Evolutionary conservation across 2,329 filamentous ascomycete species (phyloP), one percentile per base, ranked within the genome.

Genomic region (Dactylella cylindrospora): DNA sequence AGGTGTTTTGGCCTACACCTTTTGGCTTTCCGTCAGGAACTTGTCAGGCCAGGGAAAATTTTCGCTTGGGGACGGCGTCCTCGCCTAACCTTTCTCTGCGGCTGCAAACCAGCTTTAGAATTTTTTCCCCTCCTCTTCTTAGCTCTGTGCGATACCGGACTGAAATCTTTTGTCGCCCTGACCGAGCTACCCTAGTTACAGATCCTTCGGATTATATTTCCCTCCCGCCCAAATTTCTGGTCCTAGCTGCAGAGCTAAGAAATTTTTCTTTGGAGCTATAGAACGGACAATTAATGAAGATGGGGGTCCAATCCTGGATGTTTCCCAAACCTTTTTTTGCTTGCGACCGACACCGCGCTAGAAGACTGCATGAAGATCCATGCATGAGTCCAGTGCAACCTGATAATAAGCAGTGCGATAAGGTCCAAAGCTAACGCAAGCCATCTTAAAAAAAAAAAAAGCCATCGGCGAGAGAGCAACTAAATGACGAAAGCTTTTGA

Each of bases 321-420:
- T 47, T 55, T 39, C 51, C 51, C 38, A 39, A 43, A 28, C 44
- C 40, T 35, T 35, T 35, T 38, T 55, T 50, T 57, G 52, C 44
- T n/a, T n/a, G n/a, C n/a, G n/a, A n/a, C 52, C 52, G 52, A 41
- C 15, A 50, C 43, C 38, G 41, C 28, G 31, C 43, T 26, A 20
- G 13, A 36, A 32, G 12, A 28, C 33, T 45, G 41, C 22, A 38
- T 36, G 9, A 15, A 36, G 31, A 47, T 47, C 31, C 41, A 29
- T 29, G 22, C 41, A 45, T 31, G 41, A 29, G 41, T 45, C 41
- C 17, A 7, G 17, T 33, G n/a, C 35, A 45, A 45, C 35, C 19
- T 45, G 40, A 28, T n/a, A n/a, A n/a, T n/a, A n/a, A n/a, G n/a
- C n/a, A n/a, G 33, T 25, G 33, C 53, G 55, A 61, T 61, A 61